Evolutionary conservation across 116 monocot genomes (phyloP), one percentile per base, ranked within the genome.

Genomic region (Dioscorea cayenensis): DNA sequence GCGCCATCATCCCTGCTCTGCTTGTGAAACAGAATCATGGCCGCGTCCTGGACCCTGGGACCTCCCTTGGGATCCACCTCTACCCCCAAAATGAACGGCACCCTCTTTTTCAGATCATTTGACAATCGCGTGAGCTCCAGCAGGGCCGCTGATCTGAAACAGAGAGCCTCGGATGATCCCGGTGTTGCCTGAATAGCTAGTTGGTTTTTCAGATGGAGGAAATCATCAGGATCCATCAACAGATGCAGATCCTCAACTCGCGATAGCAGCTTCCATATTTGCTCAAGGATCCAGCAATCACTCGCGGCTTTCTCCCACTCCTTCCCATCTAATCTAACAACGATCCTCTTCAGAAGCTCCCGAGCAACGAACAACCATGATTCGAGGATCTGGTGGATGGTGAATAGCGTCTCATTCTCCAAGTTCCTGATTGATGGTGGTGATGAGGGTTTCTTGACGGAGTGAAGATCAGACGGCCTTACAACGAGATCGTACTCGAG

Each of bases 51-150:
- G 59, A 94, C 71, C 71, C 84, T 67, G 12, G 94, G 90, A 60
- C 88, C 94, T 0, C 94, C 94, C 20, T 72, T 68, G 8, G 88
- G 94, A 77, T 94, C 94, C 29, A 76, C 94, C 81, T 94, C 94
- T 32, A 80, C 94, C 14, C 88, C 84, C 0, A 94, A 71, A 6
- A 94, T 77, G 78, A 36, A 55, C 38, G 94, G 94, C 63, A 94
- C 88, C 70, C 25, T 75, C 68, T 63, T 68, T 69, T 72, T 88
- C 60, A 94, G 74, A 13, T 90, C 82, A 75, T 73, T 90, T 5
- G 84, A 90, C 13, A 35, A 20, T 35, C 70, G 65, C 2, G 84
- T 78, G 10, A 86, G 61, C 2, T 82, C 78, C 18, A 82, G 25
- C 67, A 94, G 77, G 4, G 82, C 82, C n/a, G 60, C 61, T 25